Evolutionary conservation across 495 filamentous ascomycete genomes (phyloP), one percentile per base, ranked within the genome.

Genomic region (Penicillium cataractarum): DNA sequence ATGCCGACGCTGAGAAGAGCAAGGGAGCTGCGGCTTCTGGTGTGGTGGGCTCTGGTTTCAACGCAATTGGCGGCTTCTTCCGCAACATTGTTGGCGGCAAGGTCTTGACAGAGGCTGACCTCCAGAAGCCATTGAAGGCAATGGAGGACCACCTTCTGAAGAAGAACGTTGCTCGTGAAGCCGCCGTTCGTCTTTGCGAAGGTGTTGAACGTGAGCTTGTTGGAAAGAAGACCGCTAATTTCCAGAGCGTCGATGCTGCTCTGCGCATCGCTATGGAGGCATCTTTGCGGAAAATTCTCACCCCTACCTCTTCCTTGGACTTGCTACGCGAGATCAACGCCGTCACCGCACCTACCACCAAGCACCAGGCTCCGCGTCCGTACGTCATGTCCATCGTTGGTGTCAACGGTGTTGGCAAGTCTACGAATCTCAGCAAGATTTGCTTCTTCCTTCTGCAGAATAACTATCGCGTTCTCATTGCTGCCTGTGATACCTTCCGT

Each of bases 381-480:
- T 99, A 98, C 66, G 94, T 97, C 61, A 96, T 99, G 67, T 96
- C 92, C 32, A 96, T 99, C 57, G 96, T 99, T 33, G 95, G 95
- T 56, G 95, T 99, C 67, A 99, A 99, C 69, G 95, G 95, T 26
- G 95, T 99, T 51, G 95, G 95, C 71, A 99, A 99, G 77, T 97
- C 92, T 8, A 99, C 95, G 21, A 98, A 97, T 65, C 79, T 99
- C 19, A 92, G 91, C 71, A 99, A 99, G 77, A 95, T 99, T 62
- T 94, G 91, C 73, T 98, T 93, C 79, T 97, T 98, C 80, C 83
- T 99, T 12, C 82, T 99, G 24, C 96, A 99, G 74, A 98, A 99
- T 79, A 90, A 93, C 71, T 96, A 94, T 78, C 89, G 90, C 64
- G 91, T 99, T n/a, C 84, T 99, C 53, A 91, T 99, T 69, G 95